Conservation (phyloP, 176 grass and related monocot genomes). For the Ampelocalamus luodianensis region DNA sequence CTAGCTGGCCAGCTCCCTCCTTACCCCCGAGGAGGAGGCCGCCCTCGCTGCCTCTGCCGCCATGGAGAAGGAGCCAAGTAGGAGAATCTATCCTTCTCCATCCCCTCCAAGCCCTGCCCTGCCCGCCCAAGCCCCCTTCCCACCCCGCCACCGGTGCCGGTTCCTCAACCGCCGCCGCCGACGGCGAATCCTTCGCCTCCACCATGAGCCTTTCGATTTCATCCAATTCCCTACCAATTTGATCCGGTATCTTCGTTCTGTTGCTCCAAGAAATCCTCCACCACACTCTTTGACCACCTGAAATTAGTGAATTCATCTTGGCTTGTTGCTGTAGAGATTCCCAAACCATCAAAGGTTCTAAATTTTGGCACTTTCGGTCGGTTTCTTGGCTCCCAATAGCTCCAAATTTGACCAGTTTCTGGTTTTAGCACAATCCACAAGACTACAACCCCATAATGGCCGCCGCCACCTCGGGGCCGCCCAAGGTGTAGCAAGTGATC, state of each 20-base stretch:
- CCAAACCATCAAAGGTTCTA: not conserved
- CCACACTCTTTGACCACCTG: not conserved
- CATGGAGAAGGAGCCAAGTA: too few species aligned
- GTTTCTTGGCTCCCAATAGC: conserved; percentile 20
- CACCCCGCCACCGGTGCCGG: too few species aligned
- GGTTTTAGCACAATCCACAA: conserved; percentile 6
- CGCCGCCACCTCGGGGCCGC: conserved; percentile 52
- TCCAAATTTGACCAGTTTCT: conserved; percentile 35
- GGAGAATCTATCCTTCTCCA: too few species aligned
- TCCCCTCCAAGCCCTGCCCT: too few species aligned
- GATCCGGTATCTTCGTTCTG: conserved; percentile 29
- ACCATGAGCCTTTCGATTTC: conserved; percentile 18
- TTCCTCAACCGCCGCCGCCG: too few species aligned
- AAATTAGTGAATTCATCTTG: conserved; percentile 18
- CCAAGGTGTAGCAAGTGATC: conserved; percentile 89
- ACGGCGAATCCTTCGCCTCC: too few species aligned
- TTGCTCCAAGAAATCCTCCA: conserved; percentile 15
- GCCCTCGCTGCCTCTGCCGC: too few species aligned
- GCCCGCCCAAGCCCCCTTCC: too few species aligned
- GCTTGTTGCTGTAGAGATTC: not conserved
- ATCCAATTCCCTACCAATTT: conserved; percentile 17
- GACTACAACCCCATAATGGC: conserved; percentile 45
- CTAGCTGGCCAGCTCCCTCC: too few species aligned
- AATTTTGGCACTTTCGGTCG: not conserved
- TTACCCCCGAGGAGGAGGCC: too few species aligned